A percentile compares a stretch with the other conserved stretches of the same genome.
Conservation (phyloP, 768 basidiomycete genomes). For the Lentinula detonsa region DNA sequence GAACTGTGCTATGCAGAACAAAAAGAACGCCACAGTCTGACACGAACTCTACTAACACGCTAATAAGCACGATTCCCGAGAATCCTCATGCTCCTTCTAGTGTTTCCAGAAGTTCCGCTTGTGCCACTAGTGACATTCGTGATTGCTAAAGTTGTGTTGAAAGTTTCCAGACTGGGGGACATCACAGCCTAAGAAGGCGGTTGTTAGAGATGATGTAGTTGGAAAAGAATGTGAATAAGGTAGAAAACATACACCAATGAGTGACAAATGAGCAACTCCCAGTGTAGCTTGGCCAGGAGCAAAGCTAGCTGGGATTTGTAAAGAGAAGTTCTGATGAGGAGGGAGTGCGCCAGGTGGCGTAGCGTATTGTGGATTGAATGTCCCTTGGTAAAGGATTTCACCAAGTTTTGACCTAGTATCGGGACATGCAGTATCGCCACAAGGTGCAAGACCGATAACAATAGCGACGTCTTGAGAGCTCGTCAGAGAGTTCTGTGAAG, state of each 20-base stretch:
- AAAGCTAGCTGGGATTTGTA: conserved; percentile 27
- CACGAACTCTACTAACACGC: not conserved
- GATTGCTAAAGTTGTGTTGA: conserved; percentile 25
- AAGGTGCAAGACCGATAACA: conserved; percentile 24
- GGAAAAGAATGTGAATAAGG: not conserved
- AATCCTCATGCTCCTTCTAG: not conserved
- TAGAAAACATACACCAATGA: conserved; percentile 30
- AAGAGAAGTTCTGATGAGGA: conserved; percentile 41
- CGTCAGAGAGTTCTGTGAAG: conserved; percentile 13
- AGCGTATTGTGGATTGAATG: conserved; percentile 22
- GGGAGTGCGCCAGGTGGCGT: conserved; percentile 18
- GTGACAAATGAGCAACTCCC: conserved; percentile 28
- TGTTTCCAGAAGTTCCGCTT: not conserved
- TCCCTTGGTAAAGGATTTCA: conserved; percentile 26
- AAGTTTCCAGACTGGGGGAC: conserved; percentile 22
- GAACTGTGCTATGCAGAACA: not conserved
- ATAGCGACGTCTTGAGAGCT: conserved; percentile 21
- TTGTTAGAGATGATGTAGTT: not conserved
- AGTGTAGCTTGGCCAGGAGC: conserved; percentile 26
- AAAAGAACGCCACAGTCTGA: not conserved
- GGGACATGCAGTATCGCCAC: conserved; percentile 16
- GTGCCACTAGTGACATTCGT: not conserved
- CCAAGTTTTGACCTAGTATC: conserved; percentile 22
- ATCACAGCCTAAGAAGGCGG: conserved; percentile 22
- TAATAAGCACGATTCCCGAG: not conserved